A percentile compares a stretch with the other conserved stretches of the same genome.
Conservation (phyloP, 208 protist species). For the Crithidia expoeki region DNA sequence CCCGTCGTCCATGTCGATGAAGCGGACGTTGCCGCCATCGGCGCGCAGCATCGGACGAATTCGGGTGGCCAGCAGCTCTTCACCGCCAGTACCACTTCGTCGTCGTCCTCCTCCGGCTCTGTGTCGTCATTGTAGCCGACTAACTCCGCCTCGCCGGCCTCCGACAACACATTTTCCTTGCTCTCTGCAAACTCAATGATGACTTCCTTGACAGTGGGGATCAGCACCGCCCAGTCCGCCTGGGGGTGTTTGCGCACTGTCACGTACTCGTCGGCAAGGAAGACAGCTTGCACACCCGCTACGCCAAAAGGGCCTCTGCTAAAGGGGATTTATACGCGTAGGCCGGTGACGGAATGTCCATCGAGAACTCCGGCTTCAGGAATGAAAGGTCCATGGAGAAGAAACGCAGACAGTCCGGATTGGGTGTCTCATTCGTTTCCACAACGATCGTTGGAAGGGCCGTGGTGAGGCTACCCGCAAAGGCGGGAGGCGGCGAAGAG, state of each 20-base stretch:
- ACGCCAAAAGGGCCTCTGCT: slow-evolving; percentile 73
- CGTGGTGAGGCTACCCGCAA: slow-evolving; percentile 11
- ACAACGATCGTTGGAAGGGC: slow-evolving; percentile 52
- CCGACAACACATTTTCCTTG: slow-evolving; percentile 69
- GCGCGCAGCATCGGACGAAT: slow-evolving; percentile 90
- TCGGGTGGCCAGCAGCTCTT: slow-evolving; percentile 90
- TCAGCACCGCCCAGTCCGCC: slow-evolving; percentile 60
- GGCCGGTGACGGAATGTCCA: slow-evolving; percentile 69
- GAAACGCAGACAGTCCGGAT: slow-evolving; percentile 85
- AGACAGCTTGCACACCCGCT: slow-evolving; percentile 69
- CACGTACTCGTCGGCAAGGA: slow-evolving; percentile 85
- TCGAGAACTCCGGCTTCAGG: slow-evolving; percentile 68
- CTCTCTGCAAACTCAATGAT: slow-evolving; percentile 79
- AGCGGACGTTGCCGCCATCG: slow-evolving; percentile 92
- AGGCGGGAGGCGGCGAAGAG: background rate
- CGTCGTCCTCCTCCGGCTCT: slow-evolving; percentile 83
- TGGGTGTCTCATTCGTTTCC: slow-evolving; percentile 84
- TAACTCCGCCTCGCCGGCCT: slow-evolving; percentile 66
- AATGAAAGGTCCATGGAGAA: slow-evolving; percentile 91
- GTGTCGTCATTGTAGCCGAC: slow-evolving; percentile 88
- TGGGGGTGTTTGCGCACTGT: slow-evolving; percentile 65
- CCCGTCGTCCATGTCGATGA: slow-evolving; percentile 91
- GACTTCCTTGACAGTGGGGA: slow-evolving; percentile 59
- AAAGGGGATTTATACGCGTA: slow-evolving; percentile 82
- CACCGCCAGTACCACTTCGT: slow-evolving; percentile 92